These are phyloP conservation scores for Saccharomyces pastorianus DNA, from an alignment of 1,139 yeast genomes.

Conservation along the genomic window DNA sequence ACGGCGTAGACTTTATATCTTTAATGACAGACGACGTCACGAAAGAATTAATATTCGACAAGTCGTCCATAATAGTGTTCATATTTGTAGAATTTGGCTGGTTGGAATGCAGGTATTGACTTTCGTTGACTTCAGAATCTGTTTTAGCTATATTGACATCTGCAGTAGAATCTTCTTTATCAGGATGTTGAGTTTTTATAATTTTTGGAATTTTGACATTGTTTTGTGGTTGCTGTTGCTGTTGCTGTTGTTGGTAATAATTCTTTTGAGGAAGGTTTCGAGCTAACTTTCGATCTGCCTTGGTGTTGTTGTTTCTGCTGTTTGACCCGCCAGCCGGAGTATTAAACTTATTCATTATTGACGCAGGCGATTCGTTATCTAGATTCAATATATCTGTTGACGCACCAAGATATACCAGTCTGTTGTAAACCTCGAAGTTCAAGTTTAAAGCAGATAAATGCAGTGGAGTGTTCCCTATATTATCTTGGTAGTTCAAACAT, in stretches of 20 bases:
- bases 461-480: slow-evolving; percentile 59
- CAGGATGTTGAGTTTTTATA: neutral
- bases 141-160: neutral
- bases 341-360: slow-evolving; percentile 33
- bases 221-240: slow-evolving; percentile 6
- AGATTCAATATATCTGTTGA: slow-evolving; percentile 24
- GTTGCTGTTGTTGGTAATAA: slow-evolving; percentile 7
- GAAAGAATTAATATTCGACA: slow-evolving; percentile 20
- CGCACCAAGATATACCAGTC: slow-evolving; percentile 27
- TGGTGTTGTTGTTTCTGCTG: slow-evolving; percentile 5
- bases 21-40: slow-evolving; percentile 23
- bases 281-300: neutral
- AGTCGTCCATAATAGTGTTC: slow-evolving; percentile 19
- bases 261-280: slow-evolving; percentile 2
- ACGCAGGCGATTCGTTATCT: slow-evolving; percentile 27
- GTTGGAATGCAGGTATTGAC: neutral
- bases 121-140: neutral
- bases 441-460: slow-evolving; percentile 45
- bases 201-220: neutral
- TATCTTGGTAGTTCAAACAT: slow-evolving; percentile 62
- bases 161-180: neutral
- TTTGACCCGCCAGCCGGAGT: slow-evolving; percentile 1
- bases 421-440: slow-evolving; percentile 28
- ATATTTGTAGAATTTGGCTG: slow-evolving; percentile 12
- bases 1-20: slow-evolving; percentile 12